Percentiles rank a stretch among this genome's conserved stretches.
These are phyloP conservation scores for Colletotrichum ledebouriae DNA, from an alignment of 2,329 filamentous ascomycete genomes.

Conservation along the genomic window DNA sequence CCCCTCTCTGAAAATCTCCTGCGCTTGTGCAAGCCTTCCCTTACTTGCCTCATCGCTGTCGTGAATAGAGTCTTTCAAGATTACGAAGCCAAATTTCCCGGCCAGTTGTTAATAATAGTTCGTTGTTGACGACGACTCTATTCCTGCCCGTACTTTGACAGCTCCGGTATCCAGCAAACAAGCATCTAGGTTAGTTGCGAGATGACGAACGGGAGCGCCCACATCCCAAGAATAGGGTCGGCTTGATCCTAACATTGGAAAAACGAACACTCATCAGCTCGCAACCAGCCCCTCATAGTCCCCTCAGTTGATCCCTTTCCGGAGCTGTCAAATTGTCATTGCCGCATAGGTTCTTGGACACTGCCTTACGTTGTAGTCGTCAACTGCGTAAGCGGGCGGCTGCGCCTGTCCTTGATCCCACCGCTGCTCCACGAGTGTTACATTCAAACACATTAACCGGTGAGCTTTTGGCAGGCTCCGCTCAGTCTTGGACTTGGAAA, in stretches of 20 bases:
- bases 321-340: slow-evolving; percentile 17
- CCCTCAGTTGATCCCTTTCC: slow-evolving; percentile 21
- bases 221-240: slow-evolving; percentile 30
- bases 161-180: slow-evolving; percentile 31
- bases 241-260: slow-evolving; percentile 17
- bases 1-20: background rate
- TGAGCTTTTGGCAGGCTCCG: slow-evolving; percentile 2
- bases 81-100: slow-evolving; percentile 8
- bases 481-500: slow-evolving; percentile 12
- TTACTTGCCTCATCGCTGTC: slow-evolving; percentile 5
- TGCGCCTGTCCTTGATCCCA: slow-evolving; percentile 11
- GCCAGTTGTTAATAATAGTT: slow-evolving; percentile 10
- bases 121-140: slow-evolving; percentile 16
- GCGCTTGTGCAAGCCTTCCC: slow-evolving; percentile 21
- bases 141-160: slow-evolving; percentile 6
- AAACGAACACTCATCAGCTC: slow-evolving; percentile 14
- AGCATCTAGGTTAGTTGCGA: slow-evolving; percentile 26
- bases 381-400: slow-evolving; percentile 20
- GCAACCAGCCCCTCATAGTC: slow-evolving; percentile 1
- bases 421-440: slow-evolving; percentile 25
- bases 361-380: slow-evolving; percentile 14
- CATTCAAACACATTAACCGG: slow-evolving; percentile 24
- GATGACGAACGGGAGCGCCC: slow-evolving; percentile 20
- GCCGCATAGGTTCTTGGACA: slow-evolving; percentile 1
- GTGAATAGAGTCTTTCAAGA: background rate